These are phyloP conservation scores for Lodderomyces oxycetoniae DNA, from an alignment of 1,139 yeast species.

Conservation along the genomic window DNA sequence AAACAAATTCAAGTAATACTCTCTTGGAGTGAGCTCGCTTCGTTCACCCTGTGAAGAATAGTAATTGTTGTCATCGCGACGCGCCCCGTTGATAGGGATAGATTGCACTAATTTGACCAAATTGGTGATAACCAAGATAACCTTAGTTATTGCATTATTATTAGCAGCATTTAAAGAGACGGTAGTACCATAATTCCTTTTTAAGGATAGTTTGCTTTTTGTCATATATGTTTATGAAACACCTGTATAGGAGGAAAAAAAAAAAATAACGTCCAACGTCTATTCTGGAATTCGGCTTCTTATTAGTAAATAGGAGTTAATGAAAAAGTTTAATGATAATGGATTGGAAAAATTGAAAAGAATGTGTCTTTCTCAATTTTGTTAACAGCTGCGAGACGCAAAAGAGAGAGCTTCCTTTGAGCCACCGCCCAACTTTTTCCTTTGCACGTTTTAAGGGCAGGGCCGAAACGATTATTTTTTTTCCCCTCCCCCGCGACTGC, in stretches of 20 bases:
- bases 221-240: slow-evolving; percentile 15
- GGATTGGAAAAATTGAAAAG: no score
- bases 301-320: no score
- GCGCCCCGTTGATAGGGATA: slow-evolving; percentile 21
- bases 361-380: no score
- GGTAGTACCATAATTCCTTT: slow-evolving; percentile 23
- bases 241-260: not conserved
- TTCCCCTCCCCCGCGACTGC: no score
- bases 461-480: no score
- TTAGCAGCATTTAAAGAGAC: slow-evolving; percentile 19
- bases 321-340: no score
- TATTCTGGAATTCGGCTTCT: not conserved
- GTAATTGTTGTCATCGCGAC: no score
- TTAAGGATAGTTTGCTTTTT: slow-evolving; percentile 18
- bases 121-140: slow-evolving; percentile 18
- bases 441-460: no score
- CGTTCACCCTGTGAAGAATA: not conserved
- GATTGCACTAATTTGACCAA: slow-evolving; percentile 26
- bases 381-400: no score
- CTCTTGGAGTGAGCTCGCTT: slow-evolving; percentile 28
- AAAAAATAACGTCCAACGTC: not conserved
- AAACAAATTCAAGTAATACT: slow-evolving; percentile 51
- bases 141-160: slow-evolving; percentile 16
- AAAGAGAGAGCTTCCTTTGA: no score
- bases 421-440: no score